phyloP scores from a whole-genome alignment of 2,329 filamentous ascomycete species.

The Colletotrichum graminicola region DNA sequence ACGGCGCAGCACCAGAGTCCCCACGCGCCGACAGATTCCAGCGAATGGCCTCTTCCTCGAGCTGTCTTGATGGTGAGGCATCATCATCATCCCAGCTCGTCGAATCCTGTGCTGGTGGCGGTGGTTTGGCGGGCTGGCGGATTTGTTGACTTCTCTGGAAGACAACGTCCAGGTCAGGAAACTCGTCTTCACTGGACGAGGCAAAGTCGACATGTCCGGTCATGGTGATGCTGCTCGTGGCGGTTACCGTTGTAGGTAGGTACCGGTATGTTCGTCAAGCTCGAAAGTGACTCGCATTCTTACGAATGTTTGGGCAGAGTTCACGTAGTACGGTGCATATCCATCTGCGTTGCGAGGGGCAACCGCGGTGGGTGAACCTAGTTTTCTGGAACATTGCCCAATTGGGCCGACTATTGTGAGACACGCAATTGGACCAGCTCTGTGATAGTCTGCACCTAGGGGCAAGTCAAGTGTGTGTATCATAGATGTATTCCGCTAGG shows the following conservation, averaged over 20 bases:
- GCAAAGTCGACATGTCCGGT: constrained; percentile 45
- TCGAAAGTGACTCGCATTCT: background rate
- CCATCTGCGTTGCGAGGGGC: constrained; percentile 36
- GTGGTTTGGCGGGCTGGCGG: constrained; percentile 2
- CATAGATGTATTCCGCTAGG: too few relatives aligned
- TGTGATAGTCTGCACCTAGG: too few relatives aligned
- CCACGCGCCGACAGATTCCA: background rate
- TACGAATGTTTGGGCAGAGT: constrained; percentile 10
- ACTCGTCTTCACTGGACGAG: constrained; percentile 56
- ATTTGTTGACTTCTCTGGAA: constrained; percentile 38
- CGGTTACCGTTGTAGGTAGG: background rate
- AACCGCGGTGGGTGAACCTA: constrained; percentile 9
- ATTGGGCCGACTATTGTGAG: background rate
- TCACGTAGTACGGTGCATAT: constrained; percentile 1
- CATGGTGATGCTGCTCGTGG: constrained; percentile 4
- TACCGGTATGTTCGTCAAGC: background rate
- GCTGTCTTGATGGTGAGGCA: background rate
- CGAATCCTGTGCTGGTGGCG: constrained; percentile 26
- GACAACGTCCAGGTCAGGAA: constrained; percentile 55
- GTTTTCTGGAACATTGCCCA: background rate
- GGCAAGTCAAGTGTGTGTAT: too few relatives aligned
- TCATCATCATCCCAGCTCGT: background rate
- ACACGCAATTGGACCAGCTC: background rate
- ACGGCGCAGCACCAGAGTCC: background rate
- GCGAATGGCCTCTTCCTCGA: constrained; percentile 1